Evolutionary conservation across 768 basidiomycete genomes (phyloP), one percentile per base, ranked within the genome.

Genomic region (Xerocomus brunneocitrinus): DNA sequence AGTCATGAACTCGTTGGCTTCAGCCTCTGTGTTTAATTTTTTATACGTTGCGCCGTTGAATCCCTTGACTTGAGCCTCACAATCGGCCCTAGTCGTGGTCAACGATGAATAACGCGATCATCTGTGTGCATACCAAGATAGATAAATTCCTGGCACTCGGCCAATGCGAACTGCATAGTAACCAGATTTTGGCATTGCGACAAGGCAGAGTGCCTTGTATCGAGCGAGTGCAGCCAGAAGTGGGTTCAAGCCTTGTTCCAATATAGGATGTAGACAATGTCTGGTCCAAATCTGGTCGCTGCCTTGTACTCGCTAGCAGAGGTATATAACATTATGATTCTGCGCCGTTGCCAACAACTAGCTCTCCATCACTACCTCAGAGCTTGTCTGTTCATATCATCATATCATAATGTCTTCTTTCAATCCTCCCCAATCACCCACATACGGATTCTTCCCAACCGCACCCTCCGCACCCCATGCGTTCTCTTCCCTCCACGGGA

Each of bases 101-200:
- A 66, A 36, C 45, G 59, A 51, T 7, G 71, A 65, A 4, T 4
- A 5, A 48, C 24, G 50, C 45, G 74, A 71, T 8, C 73, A 60
- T 3, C 24, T 73, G 73, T 10, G 42, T 35, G 50, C 75, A 59
- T 62, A 88, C 92, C 93, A 95, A 27, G 82, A 78, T 2, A 56
- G 53, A 65, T 84, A 94, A 4, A 94, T 72, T 0, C 92, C 92
- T 0, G 83, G 76, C 10, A 62, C 57, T 34, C 73, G 71, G 9
- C 92, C 92, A n/a, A 67, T 73, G 34, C 73, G 75, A 8, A 95
- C 91, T 25, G 89, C 87, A 65, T 91, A 93, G 66, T 78, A 91
- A 4, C 66, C 73, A 2, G 68, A 60, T 49, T 71, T 74, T 1
- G 71, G 71, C 74, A 77, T 74, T 2, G 48, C 40, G 31, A 10